Base-by-base conservation (phyloP, 2,329 filamentous ascomycete species). In the Sclerotiophoma versabilis region DNA sequence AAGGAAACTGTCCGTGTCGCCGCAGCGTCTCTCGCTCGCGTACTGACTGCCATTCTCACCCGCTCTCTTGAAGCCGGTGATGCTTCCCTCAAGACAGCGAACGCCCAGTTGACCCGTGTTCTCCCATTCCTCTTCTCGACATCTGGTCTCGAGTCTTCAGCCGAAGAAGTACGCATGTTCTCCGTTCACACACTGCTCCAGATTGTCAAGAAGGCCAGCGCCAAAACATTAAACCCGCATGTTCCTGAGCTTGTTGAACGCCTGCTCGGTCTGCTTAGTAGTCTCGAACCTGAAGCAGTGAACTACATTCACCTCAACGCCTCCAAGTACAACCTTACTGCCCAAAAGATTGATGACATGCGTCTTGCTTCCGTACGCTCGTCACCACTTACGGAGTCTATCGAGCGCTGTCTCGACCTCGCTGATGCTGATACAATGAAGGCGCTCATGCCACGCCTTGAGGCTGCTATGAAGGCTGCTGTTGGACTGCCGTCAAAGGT, bases 401-500 rank as follows among this genome's bases (percentile, higher is more conserved):
- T 98, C 50, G 91, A 96, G 65, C 86, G 93, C 60, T 92, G 91
- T 67, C 84, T 99, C 26, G 92, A 96, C 55, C 87, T 91, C 46
- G 82, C 96, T 1, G 92, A 98, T 68, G 87, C 86, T 6, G 78
- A 81, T 4, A 87, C 89, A n/a, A 93, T 97, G 86, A 82, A 83
- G 38, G 81, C 87, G 17, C 81, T 97, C 9, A 86, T 88, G 29
- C 86, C 87, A 2, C 84, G 81, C 37, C 82, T 99, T 0, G 89
- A 95, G 71, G 83, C 84, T 25, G 88, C 90, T 0, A 91, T 98
- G 75, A 95, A 93, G 71, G 87, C 84, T 22, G 91, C 93, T 1
- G 87, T 99, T 30, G 93, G 93, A 1, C 87, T 98, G 76, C 93
- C 93, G 2, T 96, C 92, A 0, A 98, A 98, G 78, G 89, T 98